Evolutionary conservation across 352 stramenopile species (phyloP), one percentile per base, ranked within the genome.

Genomic region (Phytophthora podocarpi): DNA sequence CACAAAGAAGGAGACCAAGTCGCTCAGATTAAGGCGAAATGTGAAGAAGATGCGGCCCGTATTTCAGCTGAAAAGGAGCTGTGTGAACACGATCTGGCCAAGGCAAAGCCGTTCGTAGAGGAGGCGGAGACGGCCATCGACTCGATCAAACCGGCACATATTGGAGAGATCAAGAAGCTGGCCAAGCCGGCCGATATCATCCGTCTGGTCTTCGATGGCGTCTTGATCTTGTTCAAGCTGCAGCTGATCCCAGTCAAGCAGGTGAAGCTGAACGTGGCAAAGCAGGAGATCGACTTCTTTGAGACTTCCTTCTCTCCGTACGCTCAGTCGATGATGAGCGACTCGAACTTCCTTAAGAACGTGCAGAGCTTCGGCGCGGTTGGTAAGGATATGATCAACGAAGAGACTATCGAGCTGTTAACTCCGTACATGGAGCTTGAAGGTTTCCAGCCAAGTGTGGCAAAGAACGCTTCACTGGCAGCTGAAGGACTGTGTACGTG

Each of bases 331-430:
- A 95, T 99, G 76, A 98, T 99, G 91, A 95, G 90, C 46, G 96
- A 98, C 72, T 94, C 94, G 10, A 97, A 98, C 64, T 99, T 99
- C 75, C 70, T 99, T 5, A 98, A 96, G 59, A 97, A 98, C 51
- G 85, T 99, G 21, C 84, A 98, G 62, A 97, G 89, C 28, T 99
- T 99, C 69, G 96, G 94, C 37, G 89, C 90, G 0, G 87, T 97
- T 24, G 96, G 96, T 21, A 99, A 99, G 57, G 96, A 99, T 73
- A 84, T 97, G 67, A 99, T 99, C 76, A 99, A 99, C 57, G 97
- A 99, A 76, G 97, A 99, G 66, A 99, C 96, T 2, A 98, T 99
- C 54, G 97, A 99, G 74, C 90, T 99, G 13, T 82, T 99, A 15
- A 87, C 80, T 18, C 94, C 95, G 4, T 99, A 99, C 76, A 92